A percentile compares a stretch with the other conserved stretches of the same genome.
Evolutionary conservation across 352 stramenopile species (phyloP).

Genomic region (Globisporangium irregulare): DNA sequence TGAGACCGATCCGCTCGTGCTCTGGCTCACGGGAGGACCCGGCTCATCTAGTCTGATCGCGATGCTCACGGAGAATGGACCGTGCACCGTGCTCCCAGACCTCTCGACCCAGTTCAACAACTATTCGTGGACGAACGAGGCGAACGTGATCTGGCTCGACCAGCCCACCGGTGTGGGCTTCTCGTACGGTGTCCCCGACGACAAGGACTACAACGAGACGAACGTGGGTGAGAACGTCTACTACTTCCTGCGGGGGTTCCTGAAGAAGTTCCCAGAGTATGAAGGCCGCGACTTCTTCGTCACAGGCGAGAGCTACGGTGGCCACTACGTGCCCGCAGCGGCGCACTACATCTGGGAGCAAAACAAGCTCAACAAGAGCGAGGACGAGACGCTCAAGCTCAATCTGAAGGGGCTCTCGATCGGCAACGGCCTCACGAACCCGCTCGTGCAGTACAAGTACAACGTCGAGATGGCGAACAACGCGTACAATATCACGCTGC

Average conservation of each 20-base stretch:
- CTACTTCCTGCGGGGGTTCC: constrained; percentile 39
- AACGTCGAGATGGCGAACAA: constrained; percentile 53
- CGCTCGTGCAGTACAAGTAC: constrained; percentile 28
- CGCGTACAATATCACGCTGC: constrained; percentile 54
- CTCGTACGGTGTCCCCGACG: constrained; percentile 27
- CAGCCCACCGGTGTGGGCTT: constrained; percentile 46
- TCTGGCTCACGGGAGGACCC: constrained; percentile 60
- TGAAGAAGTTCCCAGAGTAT: constrained; percentile 47
- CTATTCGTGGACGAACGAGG: constrained; percentile 47
- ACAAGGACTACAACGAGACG: constrained; percentile 36
- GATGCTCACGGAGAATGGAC: constrained; percentile 52
- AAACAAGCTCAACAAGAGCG: background rate
- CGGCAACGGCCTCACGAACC: constrained; percentile 57
- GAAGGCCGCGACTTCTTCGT: constrained; percentile 43
- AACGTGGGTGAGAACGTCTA: constrained; percentile 54
- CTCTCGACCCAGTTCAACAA: constrained; percentile 35
- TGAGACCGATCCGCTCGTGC: constrained; percentile 35
- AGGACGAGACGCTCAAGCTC: no score
- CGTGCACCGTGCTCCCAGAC: constrained; percentile 37
- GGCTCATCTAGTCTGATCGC: constrained; percentile 46
- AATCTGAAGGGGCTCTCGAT: constrained; percentile 73
- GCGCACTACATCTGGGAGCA: constrained; percentile 38
- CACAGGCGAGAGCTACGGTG: constrained; percentile 51
- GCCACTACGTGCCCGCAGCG: constrained; percentile 46
- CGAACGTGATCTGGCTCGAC: constrained; percentile 57